phyloP scores from a whole-genome alignment of 371 early-diverging fungal species.

The Mucor indicus region DNA sequence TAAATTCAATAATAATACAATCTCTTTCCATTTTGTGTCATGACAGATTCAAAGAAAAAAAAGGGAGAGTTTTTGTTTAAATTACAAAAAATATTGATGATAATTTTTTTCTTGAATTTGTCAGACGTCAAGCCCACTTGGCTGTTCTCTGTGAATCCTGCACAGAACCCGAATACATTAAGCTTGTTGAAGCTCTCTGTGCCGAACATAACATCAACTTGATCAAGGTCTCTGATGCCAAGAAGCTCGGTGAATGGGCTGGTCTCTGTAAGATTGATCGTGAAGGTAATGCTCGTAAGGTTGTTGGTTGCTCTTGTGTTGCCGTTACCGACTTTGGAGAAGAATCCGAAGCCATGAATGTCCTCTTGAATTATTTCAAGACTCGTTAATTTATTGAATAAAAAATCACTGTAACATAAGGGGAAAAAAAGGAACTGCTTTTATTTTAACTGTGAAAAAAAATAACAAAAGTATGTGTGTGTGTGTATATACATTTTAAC shows the following conservation, averaged over 20 bases:
- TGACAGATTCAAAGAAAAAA: conserved; percentile 2
- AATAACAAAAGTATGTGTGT: no score
- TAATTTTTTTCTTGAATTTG: conserved; percentile 8
- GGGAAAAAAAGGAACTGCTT: no score
- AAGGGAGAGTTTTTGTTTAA: conserved; percentile 11
- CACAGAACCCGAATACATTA: conserved; percentile 94
- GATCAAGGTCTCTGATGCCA: conserved; percentile 96
- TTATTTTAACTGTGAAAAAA: no score
- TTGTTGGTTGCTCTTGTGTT: conserved; percentile 94
- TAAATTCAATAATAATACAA: background rate
- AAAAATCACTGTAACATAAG: no score
- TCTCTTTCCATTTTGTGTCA: background rate
- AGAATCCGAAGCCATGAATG: conserved; percentile 97
- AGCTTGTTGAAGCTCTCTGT: conserved; percentile 97
- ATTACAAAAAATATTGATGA: conserved; percentile 12
- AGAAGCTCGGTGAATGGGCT: conserved; percentile 99
- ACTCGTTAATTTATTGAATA: no score
- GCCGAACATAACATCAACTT: conserved; percentile 98
- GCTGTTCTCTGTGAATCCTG: conserved; percentile 95
- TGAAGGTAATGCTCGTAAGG: conserved; percentile 98
- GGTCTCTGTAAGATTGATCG: conserved; percentile 99
- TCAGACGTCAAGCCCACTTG: conserved; percentile 79
- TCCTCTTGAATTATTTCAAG: conserved; percentile 91
- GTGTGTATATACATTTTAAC: no score
- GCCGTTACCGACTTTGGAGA: conserved; percentile 97